These are phyloP conservation scores for Trebouxia sp. DNA, from an alignment of 139 green algal species.

Conservation along the genomic window DNA sequence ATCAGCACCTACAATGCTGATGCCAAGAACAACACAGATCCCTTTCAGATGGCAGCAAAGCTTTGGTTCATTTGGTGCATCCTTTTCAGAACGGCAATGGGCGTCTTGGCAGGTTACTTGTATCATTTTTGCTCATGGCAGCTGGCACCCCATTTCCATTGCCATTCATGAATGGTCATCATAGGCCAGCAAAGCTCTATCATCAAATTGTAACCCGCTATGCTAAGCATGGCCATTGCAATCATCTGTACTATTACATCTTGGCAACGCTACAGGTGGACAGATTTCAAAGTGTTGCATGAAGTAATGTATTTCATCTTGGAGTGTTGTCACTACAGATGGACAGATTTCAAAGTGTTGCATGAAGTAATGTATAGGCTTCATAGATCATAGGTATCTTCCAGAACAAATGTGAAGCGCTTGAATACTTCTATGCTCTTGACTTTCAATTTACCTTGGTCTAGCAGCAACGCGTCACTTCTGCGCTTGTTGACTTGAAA, in stretches of 20 bases:
- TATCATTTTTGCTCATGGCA: background rate
- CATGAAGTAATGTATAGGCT: background rate
- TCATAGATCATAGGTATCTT: no score
- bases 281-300: background rate
- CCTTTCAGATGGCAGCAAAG: background rate
- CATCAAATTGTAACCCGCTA: background rate
- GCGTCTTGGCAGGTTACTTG: background rate
- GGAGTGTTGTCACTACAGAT: background rate
- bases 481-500: no score
- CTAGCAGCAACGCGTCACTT: no score
- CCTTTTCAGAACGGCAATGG: slow-evolving; percentile 2
- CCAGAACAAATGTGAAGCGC: no score
- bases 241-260: background rate
- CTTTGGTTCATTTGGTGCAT: slow-evolving; percentile 8
- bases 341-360: background rate
- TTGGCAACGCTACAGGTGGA: background rate
- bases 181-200: slow-evolving; percentile 1
- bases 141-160: background rate
- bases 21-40: background rate
- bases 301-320: background rate
- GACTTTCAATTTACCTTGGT: no score
- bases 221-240: background rate
- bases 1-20: background rate
- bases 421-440: no score
- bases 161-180: background rate